A percentile compares a stretch with the other conserved stretches of the same genome.
These are phyloP conservation scores for Xylaria flabelliformis DNA, from an alignment of 495 filamentous ascomycete genomes.

Conservation along the genomic window DNA sequence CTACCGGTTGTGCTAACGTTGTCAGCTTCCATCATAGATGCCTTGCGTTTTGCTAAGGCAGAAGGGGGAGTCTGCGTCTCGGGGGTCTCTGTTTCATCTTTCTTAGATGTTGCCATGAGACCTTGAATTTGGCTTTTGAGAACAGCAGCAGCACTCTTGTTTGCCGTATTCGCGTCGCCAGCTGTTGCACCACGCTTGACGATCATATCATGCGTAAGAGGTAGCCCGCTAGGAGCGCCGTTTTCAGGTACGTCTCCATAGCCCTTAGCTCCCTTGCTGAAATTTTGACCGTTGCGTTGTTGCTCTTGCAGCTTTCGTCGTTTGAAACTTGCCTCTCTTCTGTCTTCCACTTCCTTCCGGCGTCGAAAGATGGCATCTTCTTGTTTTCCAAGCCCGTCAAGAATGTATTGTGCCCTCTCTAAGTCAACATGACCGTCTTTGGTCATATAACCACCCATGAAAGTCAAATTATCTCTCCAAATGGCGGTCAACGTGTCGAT, in stretches of 20 bases:
- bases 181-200: constrained; percentile 73
- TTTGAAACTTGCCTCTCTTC: constrained; percentile 77
- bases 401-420: constrained; percentile 82
- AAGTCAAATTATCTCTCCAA: constrained; percentile 89
- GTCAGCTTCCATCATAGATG: constrained; percentile 65
- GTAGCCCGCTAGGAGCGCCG: constrained; percentile 43
- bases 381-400: constrained; percentile 88
- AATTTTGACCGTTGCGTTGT: constrained; percentile 49
- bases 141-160: constrained; percentile 91
- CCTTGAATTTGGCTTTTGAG: constrained; percentile 80
- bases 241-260: constrained; percentile 17
- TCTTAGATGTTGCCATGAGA: constrained; percentile 43
- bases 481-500: constrained; percentile 96
- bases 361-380: constrained; percentile 93
- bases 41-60: constrained; percentile 61
- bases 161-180: constrained; percentile 80
- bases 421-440: constrained; percentile 93
- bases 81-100: constrained; percentile 30
- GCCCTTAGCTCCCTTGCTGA: constrained; percentile 52
- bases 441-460: constrained; percentile 94
- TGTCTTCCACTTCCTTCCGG: constrained; percentile 80
- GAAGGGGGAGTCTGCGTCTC: constrained; percentile 46
- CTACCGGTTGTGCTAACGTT: constrained; percentile 58
- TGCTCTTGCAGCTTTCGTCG: constrained; percentile 75
- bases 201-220: constrained; percentile 86